Percentiles rank a stretch among this genome's conserved stretches.
phyloP scores from a whole-genome alignment of 2,329 filamentous ascomycete species.

The Fusarium succisae region DNA sequence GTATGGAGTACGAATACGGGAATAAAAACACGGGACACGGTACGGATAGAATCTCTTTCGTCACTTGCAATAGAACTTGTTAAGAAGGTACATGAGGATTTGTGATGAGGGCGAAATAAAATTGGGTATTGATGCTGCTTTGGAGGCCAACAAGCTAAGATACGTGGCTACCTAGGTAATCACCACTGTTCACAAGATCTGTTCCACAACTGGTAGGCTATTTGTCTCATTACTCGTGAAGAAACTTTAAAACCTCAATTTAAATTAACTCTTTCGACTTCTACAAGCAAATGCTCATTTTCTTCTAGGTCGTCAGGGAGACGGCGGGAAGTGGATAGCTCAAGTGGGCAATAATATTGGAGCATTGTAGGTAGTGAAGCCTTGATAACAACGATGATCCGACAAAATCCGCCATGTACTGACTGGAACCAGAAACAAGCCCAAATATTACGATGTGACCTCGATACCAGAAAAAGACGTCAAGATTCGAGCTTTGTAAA shows the following conservation, averaged over 20 bases:
- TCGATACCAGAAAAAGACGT: not conserved
- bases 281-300: not conserved
- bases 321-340: constrained; percentile 40
- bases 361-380: constrained; percentile 12
- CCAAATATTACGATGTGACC: not conserved
- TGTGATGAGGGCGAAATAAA: not conserved
- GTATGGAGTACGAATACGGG: constrained; percentile 28
- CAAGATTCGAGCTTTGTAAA: not conserved
- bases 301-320: constrained; percentile 32
- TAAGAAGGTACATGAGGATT: no score
- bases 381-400: constrained; percentile 17
- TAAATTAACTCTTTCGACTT: not conserved
- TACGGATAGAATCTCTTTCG: not conserved
- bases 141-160: constrained; percentile 1
- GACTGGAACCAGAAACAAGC: constrained; percentile 12
- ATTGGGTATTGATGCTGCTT: not conserved
- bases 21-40: not conserved
- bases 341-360: constrained; percentile 18
- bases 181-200: not conserved
- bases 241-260: not conserved
- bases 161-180: not conserved
- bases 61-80: not conserved
- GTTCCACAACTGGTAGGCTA: not conserved
- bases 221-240: not conserved
- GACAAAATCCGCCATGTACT: constrained; percentile 28